Percentiles rank a stretch among this genome's conserved stretches.
Evolutionary conservation across 1,139 yeast genomes (phyloP).

Genomic region (Pichia kudriavzevii): DNA sequence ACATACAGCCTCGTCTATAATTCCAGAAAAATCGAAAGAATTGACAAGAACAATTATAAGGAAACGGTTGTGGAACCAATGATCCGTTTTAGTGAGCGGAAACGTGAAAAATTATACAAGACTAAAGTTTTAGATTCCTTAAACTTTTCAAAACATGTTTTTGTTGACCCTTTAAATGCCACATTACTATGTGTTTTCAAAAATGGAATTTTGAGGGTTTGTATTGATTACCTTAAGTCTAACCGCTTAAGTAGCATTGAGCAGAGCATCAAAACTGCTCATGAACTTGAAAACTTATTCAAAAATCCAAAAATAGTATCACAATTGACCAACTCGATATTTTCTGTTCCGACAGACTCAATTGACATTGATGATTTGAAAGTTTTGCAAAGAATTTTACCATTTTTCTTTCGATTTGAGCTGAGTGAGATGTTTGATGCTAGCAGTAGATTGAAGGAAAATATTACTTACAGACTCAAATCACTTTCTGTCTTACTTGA

Average conservation of each 20-base stretch:
- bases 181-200: constrained; percentile 2
- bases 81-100: no score
- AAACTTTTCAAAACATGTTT: no score
- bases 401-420: constrained; percentile 1
- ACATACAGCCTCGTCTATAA: no score
- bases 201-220: constrained; percentile 3
- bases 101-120: no score
- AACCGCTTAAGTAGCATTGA: constrained; percentile 2
- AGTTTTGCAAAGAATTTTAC: constrained; percentile 6
- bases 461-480: constrained; percentile 3
- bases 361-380: constrained; percentile 7
- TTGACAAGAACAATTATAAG: no score
- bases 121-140: no score
- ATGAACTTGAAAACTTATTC: constrained; percentile 5
- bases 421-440: constrained; percentile 3
- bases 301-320: constrained; percentile 2
- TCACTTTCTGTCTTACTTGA: constrained; percentile 6
- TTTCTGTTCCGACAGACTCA: no score
- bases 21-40: no score
- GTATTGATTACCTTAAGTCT: constrained; percentile 2
- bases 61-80: no score
- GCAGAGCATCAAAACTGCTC: no score
- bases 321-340: constrained; percentile 4
- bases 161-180: no score
- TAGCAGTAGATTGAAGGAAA: neutral